Evolutionary conservation across 2,329 filamentous ascomycete genomes (phyloP).

Genomic region (Cytospora paraplurivora): DNA sequence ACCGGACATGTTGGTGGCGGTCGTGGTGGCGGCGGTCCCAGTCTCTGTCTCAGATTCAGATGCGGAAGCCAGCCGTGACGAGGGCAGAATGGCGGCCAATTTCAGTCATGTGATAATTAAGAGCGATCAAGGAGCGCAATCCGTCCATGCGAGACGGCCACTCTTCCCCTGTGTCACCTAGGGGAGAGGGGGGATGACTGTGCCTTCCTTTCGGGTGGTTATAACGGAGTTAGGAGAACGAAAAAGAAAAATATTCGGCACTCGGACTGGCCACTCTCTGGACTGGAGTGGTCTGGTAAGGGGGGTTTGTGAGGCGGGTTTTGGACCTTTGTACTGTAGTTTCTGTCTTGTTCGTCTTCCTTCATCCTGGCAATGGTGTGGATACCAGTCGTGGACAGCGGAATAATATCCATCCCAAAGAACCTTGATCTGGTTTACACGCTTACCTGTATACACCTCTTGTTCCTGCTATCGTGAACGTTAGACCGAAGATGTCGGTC

Average conservation of each 20-base stretch:
- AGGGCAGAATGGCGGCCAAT: neutral
- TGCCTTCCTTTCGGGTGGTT: slow-evolving; percentile 23
- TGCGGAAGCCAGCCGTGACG: neutral
- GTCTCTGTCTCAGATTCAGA: neutral
- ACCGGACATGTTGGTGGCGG: no score
- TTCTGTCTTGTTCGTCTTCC: slow-evolving; percentile 24
- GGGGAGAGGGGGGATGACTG: neutral
- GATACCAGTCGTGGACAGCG: slow-evolving; percentile 27
- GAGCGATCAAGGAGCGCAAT: neutral
- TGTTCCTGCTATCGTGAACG: neutral
- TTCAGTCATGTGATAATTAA: neutral
- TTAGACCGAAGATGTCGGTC: no score
- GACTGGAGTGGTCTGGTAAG: neutral
- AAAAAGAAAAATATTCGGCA: neutral
- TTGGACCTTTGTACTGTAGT: slow-evolving; percentile 21
- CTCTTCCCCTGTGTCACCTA: neutral
- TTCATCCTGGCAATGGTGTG: slow-evolving; percentile 12
- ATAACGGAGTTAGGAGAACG: slow-evolving; percentile 25
- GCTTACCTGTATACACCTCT: neutral
- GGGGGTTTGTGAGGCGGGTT: neutral
- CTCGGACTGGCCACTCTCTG: neutral
- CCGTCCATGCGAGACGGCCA: neutral
- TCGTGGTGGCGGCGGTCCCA: neutral
- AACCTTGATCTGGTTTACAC: neutral
- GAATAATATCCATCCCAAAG: slow-evolving; percentile 24